A percentile compares a stretch with the other conserved stretches of the same genome.
These are phyloP conservation scores for Plantago major DNA, from an alignment of 257 asterid genomes.

Conservation along the genomic window DNA sequence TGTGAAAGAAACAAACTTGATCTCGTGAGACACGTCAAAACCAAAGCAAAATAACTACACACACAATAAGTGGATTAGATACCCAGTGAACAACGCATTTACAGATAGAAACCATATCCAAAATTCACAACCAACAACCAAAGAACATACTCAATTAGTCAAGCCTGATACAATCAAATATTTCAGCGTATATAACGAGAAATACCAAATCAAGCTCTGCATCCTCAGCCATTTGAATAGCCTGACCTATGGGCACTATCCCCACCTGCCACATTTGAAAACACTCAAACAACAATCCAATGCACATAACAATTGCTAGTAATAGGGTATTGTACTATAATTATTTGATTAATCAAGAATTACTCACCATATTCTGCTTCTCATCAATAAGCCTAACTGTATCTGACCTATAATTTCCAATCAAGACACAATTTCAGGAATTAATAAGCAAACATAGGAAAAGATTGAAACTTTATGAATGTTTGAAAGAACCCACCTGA, in stretches of 20 bases:
- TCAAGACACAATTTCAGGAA: constrained; percentile 19
- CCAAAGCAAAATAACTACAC: too few species aligned
- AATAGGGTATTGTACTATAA: too few species aligned
- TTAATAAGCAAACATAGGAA: constrained; percentile 8
- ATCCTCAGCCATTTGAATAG: constrained; percentile 84
- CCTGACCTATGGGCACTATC: constrained; percentile 65
- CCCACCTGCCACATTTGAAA: constrained; percentile 61
- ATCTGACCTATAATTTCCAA: constrained; percentile 62
- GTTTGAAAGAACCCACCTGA: constrained; percentile 39
- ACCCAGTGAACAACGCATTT: too few species aligned
- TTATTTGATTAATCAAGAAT: background rate
- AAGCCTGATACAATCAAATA: background rate
- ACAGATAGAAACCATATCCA: too few species aligned
- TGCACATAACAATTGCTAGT: background rate
- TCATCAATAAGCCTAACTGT: constrained; percentile 82
- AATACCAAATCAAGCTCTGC: constrained; percentile 94
- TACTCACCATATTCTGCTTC: constrained; percentile 92
- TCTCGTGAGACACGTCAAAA: constrained; percentile 1
- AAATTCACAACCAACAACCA: too few species aligned
- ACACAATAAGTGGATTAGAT: too few species aligned
- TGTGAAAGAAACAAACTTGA: constrained; percentile 26
- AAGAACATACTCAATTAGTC: too few species aligned
- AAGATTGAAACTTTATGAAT: background rate
- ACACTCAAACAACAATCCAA: constrained; percentile 5
- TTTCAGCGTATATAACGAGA: constrained; percentile 10